Evolutionary conservation across 805 yeast genomes (phyloP), one percentile per base, ranked within the genome.

Genomic region (Saturnispora diversa): DNA sequence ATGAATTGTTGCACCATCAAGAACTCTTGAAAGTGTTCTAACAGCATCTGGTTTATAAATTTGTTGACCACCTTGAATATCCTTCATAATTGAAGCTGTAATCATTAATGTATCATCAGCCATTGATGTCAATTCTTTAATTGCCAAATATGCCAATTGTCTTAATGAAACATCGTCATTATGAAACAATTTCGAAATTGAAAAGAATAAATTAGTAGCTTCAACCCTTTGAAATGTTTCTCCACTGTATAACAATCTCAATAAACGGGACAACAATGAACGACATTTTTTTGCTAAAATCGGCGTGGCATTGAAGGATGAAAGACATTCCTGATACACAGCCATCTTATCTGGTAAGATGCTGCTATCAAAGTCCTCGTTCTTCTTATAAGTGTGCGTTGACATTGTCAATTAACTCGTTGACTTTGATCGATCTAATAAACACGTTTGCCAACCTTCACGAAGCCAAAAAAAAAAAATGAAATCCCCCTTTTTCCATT

Each of bases 31-130:
- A 54, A 92, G 72, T 0, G 97, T 83, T 61, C 98, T 78, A 48
- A 92, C 82, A 19, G 98, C 97, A 58, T 92, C 83, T 42, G 98
- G 96, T 57, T 87, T 86, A 64, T 82, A 87, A 46, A 86, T 68
- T 48, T 76, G 68, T 44, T 85, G 94, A 43, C 90, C 90, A 50
- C 79, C 80, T 65, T 94, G 97, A 40, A 92, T 85, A 65, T 92
- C 98, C 65, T 88, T 88, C 97, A 92, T 92, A 57, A 92, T 88
- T 21, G 95, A 87, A 2, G 96, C 85, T 21, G 98, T 92, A 21
- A 90, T 97, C 97, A 92, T 92, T 62, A 92, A 74, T 43, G 87
- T 86, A 62, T 92, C 97, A 51, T 85, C 84, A 16, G 96, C 85
- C 47, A 82, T 74, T 15, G 80, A 64, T 37, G 90, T 75, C 47